These are phyloP conservation scores for Trichoderma guizhouense DNA, from an alignment of 2,329 filamentous ascomycete genomes.

Conservation along the genomic window DNA sequence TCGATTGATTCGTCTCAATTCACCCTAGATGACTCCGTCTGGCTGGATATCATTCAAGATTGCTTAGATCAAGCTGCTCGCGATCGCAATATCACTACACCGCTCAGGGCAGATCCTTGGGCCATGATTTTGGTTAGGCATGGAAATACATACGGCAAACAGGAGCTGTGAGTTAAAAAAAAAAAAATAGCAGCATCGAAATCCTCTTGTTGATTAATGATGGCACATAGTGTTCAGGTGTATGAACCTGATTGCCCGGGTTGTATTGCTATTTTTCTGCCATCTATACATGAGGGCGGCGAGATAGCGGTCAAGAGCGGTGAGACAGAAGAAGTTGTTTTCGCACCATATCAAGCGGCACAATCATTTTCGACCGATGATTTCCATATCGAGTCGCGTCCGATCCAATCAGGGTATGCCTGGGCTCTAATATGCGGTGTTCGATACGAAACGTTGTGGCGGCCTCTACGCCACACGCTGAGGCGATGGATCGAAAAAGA, in stretches of 20 bases:
- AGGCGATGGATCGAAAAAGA: neutral
- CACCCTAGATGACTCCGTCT: neutral
- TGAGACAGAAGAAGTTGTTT: neutral
- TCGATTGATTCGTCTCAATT: no score
- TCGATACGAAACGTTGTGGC: no score
- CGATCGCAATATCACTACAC: neutral
- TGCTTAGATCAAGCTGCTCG: neutral
- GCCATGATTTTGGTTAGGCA: neutral
- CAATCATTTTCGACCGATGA: neutral
- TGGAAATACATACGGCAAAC: fast-evolving
- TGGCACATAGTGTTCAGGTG: no score
- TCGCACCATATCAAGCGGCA: neutral
- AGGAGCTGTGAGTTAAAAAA: neutral
- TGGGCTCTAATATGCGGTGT: neutral
- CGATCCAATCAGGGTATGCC: neutral
- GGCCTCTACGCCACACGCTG: neutral
- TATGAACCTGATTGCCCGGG: no score
- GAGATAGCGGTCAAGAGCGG: neutral
- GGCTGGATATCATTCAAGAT: neutral
- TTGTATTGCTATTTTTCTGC: neutral
- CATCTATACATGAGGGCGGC: neutral
- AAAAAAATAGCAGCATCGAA: no score
- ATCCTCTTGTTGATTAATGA: neutral
- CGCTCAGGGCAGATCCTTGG: neutral
- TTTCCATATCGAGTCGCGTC: neutral